phyloP scores from a whole-genome alignment of 345 rosid genomes.

The Citrus medica region DNA sequence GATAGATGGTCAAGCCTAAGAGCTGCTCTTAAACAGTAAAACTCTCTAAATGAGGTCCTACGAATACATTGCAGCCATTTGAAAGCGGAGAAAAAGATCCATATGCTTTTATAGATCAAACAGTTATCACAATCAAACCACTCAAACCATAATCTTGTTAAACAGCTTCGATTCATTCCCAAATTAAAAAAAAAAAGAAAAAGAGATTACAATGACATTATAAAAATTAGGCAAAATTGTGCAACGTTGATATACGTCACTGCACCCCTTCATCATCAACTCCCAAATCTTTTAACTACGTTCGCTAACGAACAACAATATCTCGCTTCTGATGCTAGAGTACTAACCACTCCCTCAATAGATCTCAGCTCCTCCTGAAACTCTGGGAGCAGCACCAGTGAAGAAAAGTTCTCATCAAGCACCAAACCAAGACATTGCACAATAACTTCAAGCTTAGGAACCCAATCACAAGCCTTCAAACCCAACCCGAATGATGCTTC shows the following conservation, averaged over 20 bases:
- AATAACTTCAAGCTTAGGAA: conserved; percentile 68
- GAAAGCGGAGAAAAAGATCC: neutral
- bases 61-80: neutral
- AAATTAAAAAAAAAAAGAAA: no score
- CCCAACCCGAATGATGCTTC: conserved; percentile 49
- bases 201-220: neutral
- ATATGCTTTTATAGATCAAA: neutral
- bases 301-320: conserved; percentile 42
- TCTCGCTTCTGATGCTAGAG: conserved; percentile 64
- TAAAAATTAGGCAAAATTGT: neutral
- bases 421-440: conserved; percentile 56
- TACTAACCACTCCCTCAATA: conserved; percentile 40
- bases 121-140: neutral
- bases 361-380: conserved; percentile 71
- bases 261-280: conserved; percentile 30
- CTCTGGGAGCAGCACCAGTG: conserved; percentile 57
- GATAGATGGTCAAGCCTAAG: neutral
- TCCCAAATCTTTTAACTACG: conserved; percentile 44
- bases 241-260: neutral
- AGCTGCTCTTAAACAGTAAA: neutral
- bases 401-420: conserved; percentile 77
- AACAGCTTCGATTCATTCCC: neutral
- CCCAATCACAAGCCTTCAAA: conserved; percentile 66
- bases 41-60: neutral
- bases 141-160: neutral